Evolutionary conservation across 441 rosid species (phyloP).

Genomic region (Rhodomyrtus psidioides): DNA sequence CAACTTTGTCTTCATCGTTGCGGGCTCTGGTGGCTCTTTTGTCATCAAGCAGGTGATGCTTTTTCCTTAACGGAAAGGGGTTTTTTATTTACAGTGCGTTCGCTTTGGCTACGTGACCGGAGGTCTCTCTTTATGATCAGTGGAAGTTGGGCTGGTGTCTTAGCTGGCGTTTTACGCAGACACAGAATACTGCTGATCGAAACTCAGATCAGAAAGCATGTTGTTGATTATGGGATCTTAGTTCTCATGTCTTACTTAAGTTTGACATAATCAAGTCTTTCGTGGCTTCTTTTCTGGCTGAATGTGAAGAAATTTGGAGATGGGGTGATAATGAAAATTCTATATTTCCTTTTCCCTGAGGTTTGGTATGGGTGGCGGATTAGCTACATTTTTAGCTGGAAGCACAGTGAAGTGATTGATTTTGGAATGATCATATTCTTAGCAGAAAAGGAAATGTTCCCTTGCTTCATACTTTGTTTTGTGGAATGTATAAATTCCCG

Average conservation of each 20-base stretch:
- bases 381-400: background rate
- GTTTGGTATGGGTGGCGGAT: background rate
- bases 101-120: background rate
- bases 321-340: background rate
- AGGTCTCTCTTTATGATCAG: background rate
- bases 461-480: background rate
- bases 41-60: conserved; percentile 72
- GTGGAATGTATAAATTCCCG: background rate
- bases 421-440: background rate
- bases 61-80: background rate
- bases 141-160: background rate
- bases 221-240: background rate
- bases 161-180: background rate
- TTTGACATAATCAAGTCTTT: background rate
- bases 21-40: conserved; percentile 50
- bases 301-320: background rate
- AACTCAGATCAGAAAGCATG: background rate
- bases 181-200: background rate
- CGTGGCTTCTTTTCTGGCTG: background rate
- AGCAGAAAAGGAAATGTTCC: background rate
- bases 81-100: background rate
- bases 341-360: background rate
- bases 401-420: background rate
- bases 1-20: conserved; percentile 73
- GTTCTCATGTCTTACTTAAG: background rate